Evolutionary conservation across 352 stramenopile genomes (phyloP), one percentile per base, ranked within the genome.

Genomic region (Phytophthora boehmeriae): DNA sequence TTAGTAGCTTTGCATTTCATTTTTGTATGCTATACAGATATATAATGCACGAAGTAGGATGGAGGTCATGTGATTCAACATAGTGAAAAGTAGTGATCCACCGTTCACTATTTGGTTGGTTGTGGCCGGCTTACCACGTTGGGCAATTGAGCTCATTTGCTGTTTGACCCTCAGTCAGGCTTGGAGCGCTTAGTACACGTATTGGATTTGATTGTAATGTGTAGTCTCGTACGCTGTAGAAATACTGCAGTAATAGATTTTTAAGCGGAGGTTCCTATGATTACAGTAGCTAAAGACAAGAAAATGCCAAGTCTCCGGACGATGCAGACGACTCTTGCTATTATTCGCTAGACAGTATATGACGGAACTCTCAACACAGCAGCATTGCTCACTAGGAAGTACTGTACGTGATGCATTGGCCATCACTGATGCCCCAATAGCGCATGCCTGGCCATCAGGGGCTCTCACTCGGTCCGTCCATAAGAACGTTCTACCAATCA

Each of bases 291-390:
- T 66, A 22, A 74, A 74, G 44, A 76, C 61, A 67, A 79, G 66
- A 68, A 50, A 56, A 66, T 64, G 59, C 66, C 50, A 68, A 89
- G 76, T 79, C 71, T 49, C 43, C 51, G 59, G 63, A 75, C 76
- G 38, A 74, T 92, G 83, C 74, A 76, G 83, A 92, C 64, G 42
- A 65, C 59, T 67, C 57, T 80, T 83, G 73, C 83, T 92, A 91
- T 89, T 76, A 73, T 73, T 89, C 80, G 83, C 83, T 92, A 92
- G 83, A 92, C 80, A 92, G 83, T 92, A 92, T 86, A 89, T 90
- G 80, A 92, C 63, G 80, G 76, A 90, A 86, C 70, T 55, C 53
- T 59, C 36, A 32, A 39, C 49, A 44, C 5, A 43, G 22, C 38
- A 53, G 19, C n/a, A 44, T 17, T 30, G 6, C 25, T n/a, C 32